phyloP scores from a whole-genome alignment of 1,284 basidiomycete genomes.

The Puccinia polysora region DNA sequence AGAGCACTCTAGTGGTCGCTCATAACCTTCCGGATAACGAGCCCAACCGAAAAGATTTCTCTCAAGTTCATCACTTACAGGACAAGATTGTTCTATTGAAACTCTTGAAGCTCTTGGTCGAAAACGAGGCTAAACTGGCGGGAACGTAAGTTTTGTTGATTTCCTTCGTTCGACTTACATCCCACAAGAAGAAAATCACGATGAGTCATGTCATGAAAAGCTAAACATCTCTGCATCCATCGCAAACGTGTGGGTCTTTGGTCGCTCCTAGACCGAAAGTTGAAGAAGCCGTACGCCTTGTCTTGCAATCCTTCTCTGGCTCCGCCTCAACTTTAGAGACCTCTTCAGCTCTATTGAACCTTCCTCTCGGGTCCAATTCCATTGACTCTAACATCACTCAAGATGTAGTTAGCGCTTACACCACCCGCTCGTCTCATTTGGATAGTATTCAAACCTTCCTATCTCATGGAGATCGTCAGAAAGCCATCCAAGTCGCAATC shows the following conservation, averaged over 20 bases:
- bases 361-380: background rate
- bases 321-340: background rate
- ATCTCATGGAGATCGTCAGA: constrained; percentile 68
- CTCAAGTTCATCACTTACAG: constrained; percentile 14
- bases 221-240: too few species aligned
- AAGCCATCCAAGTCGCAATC: constrained; percentile 82
- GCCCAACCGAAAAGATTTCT: too few species aligned
- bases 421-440: constrained; percentile 44
- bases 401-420: constrained; percentile 37
- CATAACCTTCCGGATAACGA: background rate
- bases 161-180: background rate
- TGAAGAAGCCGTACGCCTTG: constrained; percentile 39
- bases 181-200: too few species aligned
- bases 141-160: constrained; percentile 25
- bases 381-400: constrained; percentile 8
- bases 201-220: too few species aligned
- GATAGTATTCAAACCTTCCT: constrained; percentile 50
- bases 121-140: constrained; percentile 42
- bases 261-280: constrained; percentile 13
- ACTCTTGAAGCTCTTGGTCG: constrained; percentile 39
- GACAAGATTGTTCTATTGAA: constrained; percentile 39
- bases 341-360: background rate
- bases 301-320: constrained; percentile 22
- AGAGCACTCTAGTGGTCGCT: constrained; percentile 5
- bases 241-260: background rate